Conservation (phyloP, 306 rosid genomes). For the Lagenaria siceraria region DNA sequence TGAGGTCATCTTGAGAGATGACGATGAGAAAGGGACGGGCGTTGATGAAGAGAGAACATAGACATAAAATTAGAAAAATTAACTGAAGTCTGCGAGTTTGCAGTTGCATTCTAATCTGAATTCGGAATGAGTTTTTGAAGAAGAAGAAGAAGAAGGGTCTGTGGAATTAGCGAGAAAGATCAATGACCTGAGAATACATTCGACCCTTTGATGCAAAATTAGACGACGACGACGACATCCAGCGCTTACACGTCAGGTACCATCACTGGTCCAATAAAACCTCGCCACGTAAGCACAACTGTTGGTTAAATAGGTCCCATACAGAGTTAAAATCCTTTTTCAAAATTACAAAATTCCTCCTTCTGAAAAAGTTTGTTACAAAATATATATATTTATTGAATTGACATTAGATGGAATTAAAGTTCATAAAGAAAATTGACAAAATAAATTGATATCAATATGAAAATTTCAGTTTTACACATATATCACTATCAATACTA, state of each 20-base stretch:
- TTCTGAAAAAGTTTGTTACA: too few species aligned
- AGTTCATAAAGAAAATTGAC: too few species aligned
- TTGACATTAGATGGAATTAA: too few species aligned
- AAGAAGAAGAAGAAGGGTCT: not conserved
- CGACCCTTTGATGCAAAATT: not conserved
- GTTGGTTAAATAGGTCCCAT: too few species aligned
- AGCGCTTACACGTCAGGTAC: not conserved
- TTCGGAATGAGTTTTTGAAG: not conserved
- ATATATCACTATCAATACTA: too few species aligned
- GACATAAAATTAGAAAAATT: constrained; percentile 30
- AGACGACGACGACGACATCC: not conserved
- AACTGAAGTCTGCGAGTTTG: constrained; percentile 14
- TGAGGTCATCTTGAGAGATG: constrained; percentile 70
- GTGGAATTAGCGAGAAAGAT: not conserved
- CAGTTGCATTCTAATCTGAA: constrained; percentile 6
- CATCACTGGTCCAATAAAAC: not conserved
- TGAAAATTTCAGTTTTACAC: too few species aligned
- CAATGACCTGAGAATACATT: not conserved
- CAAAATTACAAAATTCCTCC: too few species aligned
- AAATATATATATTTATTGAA: too few species aligned
- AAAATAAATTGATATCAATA: too few species aligned
- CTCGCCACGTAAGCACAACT: not conserved
- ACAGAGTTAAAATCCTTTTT: too few species aligned
- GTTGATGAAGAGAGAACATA: constrained; percentile 23
- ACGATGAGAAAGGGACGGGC: constrained; percentile 64